Conservation (phyloP, 139 green algal species). For the Edaphochlamys debaryana region DNA sequence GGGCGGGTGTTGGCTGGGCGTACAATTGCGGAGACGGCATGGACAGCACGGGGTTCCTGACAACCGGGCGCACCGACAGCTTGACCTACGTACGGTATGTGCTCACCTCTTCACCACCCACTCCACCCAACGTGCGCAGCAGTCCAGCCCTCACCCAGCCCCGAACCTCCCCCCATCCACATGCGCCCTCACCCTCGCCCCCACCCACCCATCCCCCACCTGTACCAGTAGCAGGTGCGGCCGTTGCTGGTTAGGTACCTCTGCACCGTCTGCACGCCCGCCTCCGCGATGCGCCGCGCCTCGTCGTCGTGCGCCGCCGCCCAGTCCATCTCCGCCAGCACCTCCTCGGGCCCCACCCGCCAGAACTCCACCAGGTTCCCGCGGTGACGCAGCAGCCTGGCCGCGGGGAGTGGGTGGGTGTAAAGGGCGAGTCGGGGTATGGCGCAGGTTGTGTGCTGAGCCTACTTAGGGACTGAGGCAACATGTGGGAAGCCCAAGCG, state of each 20-base stretch:
- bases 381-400: too few relatives aligned
- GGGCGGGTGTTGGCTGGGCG: too few relatives aligned
- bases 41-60: too few relatives aligned
- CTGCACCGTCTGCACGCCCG: not conserved
- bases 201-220: too few relatives aligned
- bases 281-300: constrained; percentile 6
- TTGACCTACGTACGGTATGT: too few relatives aligned
- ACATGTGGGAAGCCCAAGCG: too few relatives aligned
- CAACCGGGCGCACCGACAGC: too few relatives aligned
- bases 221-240: constrained; percentile 37
- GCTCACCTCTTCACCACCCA: not conserved
- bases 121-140: too few relatives aligned
- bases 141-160: not conserved
- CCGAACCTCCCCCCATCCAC: too few relatives aligned
- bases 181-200: not conserved
- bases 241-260: constrained; percentile 15
- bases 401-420: not conserved
- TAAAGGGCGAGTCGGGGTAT: not conserved
- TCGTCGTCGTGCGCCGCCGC: constrained; percentile 22
- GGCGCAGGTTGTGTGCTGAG: too few relatives aligned
- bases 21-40: too few relatives aligned
- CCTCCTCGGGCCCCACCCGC: constrained; percentile 39
- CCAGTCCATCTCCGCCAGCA: constrained; percentile 45
- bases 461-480: too few relatives aligned
- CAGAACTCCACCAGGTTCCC: constrained; percentile 35